Percentiles rank a stretch among this genome's conserved stretches.
These are phyloP conservation scores for Rhizoclosmatium globosum DNA, from an alignment of 192 early-diverging fungal genomes.

Conservation along the genomic window DNA sequence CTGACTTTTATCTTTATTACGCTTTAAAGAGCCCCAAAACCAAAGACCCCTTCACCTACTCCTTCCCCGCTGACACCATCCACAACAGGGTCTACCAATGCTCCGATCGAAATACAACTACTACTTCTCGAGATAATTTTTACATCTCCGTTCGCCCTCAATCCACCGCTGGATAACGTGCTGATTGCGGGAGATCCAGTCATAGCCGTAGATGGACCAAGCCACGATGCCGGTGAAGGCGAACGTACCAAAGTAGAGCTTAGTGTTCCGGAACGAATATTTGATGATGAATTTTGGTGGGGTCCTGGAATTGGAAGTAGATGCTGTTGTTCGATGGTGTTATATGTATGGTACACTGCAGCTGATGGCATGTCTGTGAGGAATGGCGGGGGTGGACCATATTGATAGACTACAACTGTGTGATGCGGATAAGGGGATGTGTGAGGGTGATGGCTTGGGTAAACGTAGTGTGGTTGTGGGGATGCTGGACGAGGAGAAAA, in stretches of 20 bases:
- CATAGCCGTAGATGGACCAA: not conserved
- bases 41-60: slow-evolving; percentile 2
- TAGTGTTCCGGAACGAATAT: not conserved
- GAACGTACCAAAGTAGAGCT: not conserved
- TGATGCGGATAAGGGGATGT: too few relatives aligned
- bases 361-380: too few relatives aligned
- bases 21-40: slow-evolving; percentile 6
- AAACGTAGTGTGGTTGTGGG: too few relatives aligned
- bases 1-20: not conserved
- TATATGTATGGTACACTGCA: too few relatives aligned
- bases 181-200: too few relatives aligned
- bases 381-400: too few relatives aligned
- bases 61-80: not conserved
- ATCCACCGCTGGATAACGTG: not conserved
- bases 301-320: too few relatives aligned
- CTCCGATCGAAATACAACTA: slow-evolving; percentile 1
- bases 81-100: not conserved
- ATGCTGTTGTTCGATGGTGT: too few relatives aligned
- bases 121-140: slow-evolving; percentile 5
- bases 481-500: too few relatives aligned
- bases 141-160: not conserved
- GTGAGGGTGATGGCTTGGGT: too few relatives aligned
- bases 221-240: not conserved
- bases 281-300: not conserved
- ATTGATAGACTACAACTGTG: too few relatives aligned